Evolutionary conservation across 2,329 filamentous ascomycete genomes (phyloP), one percentile per base, ranked within the genome.

Genomic region (Cordyceps fumosorosea): DNA sequence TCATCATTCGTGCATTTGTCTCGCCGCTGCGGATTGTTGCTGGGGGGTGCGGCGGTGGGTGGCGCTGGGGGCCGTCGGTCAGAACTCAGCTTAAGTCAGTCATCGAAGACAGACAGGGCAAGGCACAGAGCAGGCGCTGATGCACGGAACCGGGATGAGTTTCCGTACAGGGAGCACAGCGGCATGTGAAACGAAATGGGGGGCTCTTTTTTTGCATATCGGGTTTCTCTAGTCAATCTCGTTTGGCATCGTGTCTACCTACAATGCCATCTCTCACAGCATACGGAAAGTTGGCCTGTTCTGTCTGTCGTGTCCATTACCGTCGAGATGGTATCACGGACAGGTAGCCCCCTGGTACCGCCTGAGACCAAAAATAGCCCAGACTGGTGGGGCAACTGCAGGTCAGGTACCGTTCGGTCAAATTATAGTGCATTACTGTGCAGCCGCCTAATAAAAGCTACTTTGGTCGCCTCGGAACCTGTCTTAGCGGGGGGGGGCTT

Each of bases 371-470:
- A 59, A 59, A 59, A 59, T 59, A 48, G 45, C 45, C 20, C 42
- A 51, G 11, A 20, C 44, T 26, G 32, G 56, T 59, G 56, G 56
- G 56, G 47, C 55, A 8, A 20, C 26, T 5, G 45, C 22, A 24
- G 45, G 22, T 32, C 47, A 59, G 50, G 57, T 60, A 60, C 57
- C 48, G 57, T 60, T 60, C 40, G 57, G 48, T 54, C 48, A 47
- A 60, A 60, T 60, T 60, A 60, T 37, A 60, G 57, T 32, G 57
- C 57, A 60, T 54, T 52, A 22, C 57, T 54, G 48, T 47, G 20
- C 45, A 12, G 34, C 34, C 5, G 34, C 5, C 34, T 7, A 42
- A 60, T 26, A 48, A 58, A 16, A 58, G 37, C n/a, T 37, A 37
- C 34, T 29, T 29, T 29, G 26, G 26, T 29, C 26, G 26, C 26